Conservation (phyloP, 352 stramenopile species). For the Hyaloperonospora brassicae region DNA sequence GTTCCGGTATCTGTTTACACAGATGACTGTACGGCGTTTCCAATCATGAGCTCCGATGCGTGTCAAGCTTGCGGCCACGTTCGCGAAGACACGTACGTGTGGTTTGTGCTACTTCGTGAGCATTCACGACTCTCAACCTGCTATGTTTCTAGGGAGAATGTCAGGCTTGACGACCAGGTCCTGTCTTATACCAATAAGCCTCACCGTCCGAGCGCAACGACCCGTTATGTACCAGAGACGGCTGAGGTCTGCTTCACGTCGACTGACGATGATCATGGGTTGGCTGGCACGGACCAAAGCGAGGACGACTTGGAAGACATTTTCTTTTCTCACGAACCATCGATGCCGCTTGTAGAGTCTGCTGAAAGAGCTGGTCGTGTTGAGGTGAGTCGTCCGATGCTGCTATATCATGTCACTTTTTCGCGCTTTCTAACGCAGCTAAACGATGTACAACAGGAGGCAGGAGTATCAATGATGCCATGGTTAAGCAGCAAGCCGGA, state of each 20-base stretch:
- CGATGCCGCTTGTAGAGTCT: neutral
- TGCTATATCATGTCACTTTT: neutral
- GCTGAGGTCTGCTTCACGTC: neutral
- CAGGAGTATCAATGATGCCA: constrained; percentile 3
- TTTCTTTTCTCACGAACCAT: constrained; percentile 17
- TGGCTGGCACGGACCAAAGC: neutral
- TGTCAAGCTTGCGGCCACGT: constrained; percentile 15
- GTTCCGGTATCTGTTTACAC: neutral
- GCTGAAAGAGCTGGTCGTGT: neutral
- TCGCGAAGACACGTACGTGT: constrained; percentile 7
- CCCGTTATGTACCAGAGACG: neutral
- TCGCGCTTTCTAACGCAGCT: neutral
- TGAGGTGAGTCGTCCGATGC: constrained; percentile 8
- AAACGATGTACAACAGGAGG: neutral
- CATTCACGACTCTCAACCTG: neutral
- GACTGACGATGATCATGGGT: neutral
- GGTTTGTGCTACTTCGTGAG: neutral
- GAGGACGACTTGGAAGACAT: constrained; percentile 15
- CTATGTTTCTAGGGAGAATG: neutral
- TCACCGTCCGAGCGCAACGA: neutral
- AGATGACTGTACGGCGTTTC: neutral
- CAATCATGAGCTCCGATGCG: neutral
- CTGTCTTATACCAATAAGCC: neutral
- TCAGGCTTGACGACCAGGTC: neutral
- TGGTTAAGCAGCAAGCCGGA: constrained; percentile 34